Evolutionary conservation across 2,329 filamentous ascomycete genomes (phyloP).

Genomic region (Tympanopsis confertula): DNA sequence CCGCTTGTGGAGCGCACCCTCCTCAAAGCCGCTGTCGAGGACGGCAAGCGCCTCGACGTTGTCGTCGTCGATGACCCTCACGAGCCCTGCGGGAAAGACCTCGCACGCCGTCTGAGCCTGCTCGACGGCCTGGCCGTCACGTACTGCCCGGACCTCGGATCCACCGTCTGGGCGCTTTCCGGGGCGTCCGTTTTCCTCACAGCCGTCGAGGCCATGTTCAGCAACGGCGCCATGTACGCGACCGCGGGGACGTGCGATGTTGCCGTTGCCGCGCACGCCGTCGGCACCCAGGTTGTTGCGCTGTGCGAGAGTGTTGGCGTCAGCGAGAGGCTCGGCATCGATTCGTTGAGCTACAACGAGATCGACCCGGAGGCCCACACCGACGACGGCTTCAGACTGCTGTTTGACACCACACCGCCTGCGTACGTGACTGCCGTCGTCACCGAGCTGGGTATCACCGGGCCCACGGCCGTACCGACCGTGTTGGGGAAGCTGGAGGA

Average conservation of each 20-base stretch:
- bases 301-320: slow-evolving; percentile 92
- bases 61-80: slow-evolving; percentile 67
- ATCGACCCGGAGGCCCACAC: slow-evolving; percentile 64
- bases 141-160: slow-evolving; percentile 69
- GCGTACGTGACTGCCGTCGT: slow-evolving; percentile 81
- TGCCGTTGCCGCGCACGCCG: slow-evolving; percentile 68
- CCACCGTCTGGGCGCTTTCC: slow-evolving; percentile 21
- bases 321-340: slow-evolving; percentile 69
- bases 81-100: slow-evolving; percentile 35
- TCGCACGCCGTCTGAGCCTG: slow-evolving; percentile 58
- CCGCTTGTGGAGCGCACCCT: slow-evolving; percentile 77
- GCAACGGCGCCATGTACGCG: slow-evolving; percentile 82
- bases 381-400: slow-evolving; percentile 44
- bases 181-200: slow-evolving; percentile 61
- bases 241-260: slow-evolving; percentile 78
- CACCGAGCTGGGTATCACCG: slow-evolving; percentile 79
- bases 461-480: slow-evolving; percentile 71
- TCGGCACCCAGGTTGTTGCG: slow-evolving; percentile 71
- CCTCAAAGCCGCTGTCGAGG: slow-evolving; percentile 51
- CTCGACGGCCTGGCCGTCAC: slow-evolving; percentile 63
- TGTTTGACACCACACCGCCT: slow-evolving; percentile 86
- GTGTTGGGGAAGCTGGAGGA: slow-evolving; percentile 46
- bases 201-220: slow-evolving; percentile 88
- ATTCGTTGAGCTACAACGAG: slow-evolving; percentile 91
- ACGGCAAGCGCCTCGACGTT: slow-evolving; percentile 69